Evolutionary conservation across 2,329 filamentous ascomycete species (phyloP), one percentile per base, ranked within the genome.

Genomic region (Fusarium piperis): DNA sequence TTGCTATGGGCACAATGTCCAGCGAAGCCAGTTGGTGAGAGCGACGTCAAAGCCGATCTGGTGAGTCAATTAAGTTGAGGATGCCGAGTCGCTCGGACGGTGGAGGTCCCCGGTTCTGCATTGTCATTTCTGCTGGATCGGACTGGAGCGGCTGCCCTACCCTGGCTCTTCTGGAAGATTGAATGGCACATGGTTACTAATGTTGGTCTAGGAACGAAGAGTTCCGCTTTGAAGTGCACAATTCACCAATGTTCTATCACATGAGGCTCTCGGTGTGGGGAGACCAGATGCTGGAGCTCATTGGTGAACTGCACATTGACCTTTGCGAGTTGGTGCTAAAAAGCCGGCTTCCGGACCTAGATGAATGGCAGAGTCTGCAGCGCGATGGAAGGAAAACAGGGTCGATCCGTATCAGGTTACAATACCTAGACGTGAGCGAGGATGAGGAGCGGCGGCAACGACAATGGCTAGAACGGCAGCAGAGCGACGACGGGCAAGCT

Each of bases 191-290:
- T 52, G 56, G 36, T 64, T 57, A 33, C 75, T 77, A 51, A 76
- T 46, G 55, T 41, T 65, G 44, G 51, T 62, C 44, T 51, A 77
- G 75, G 75, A 74, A 77, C 38, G 70, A 77, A 35, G 72, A 76
- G 32, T 77, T 77, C 48, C 64, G 70, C 38, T 76, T 77, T 35
- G 59, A 74, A 30, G 68, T 77, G 18, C 68, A 74, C 39, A 65
- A 76, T 62, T 77, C 72, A 48, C 75, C 75, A 39, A 77, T 77
- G 73, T 77, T 62, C 62, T 70, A 75, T 28, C 72, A 77, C 51
- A 62, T 77, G 39, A 71, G 75, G 62, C 55, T 76, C 38, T 76
- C 73, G 5, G 70, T 77, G 30, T 77, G 75, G 75, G 73, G 68
- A 58, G 59, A 64, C 8, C 75, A 77, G 41, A 77, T 76, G 75